Percentiles rank a stretch among this genome's conserved stretches.
phyloP scores from a whole-genome alignment of 495 filamentous ascomycete species.

The Hypoxylon rickii region DNA sequence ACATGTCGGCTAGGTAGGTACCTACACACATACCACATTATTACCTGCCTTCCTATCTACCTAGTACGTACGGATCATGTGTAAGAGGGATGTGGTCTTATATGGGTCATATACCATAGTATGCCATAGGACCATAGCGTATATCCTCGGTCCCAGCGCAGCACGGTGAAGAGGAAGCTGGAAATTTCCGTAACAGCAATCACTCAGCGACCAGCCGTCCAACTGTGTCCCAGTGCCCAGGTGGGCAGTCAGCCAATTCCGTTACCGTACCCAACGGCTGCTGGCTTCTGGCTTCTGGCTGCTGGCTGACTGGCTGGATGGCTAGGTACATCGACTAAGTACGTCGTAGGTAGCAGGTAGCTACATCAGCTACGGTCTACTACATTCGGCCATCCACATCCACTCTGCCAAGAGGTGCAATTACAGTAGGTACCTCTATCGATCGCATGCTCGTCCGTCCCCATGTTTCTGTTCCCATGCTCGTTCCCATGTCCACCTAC shows the following conservation, averaged over 20 bases:
- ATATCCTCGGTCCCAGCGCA: constrained; percentile 9
- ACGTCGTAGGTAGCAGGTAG: too few relatives aligned
- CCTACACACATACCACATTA: too few relatives aligned
- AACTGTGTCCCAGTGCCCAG: background rate
- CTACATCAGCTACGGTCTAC: constrained; percentile 22
- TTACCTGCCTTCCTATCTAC: too few relatives aligned
- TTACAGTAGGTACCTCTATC: constrained; percentile 26
- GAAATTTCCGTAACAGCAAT: constrained; percentile 24
- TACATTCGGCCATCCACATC: constrained; percentile 26
- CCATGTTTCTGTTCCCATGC: constrained; percentile 9
- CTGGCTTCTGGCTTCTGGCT: background rate
- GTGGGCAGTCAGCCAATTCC: constrained; percentile 20
- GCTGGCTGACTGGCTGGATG: background rate
- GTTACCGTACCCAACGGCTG: constrained; percentile 28
- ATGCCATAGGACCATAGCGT: too few relatives aligned
- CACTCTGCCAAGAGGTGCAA: constrained; percentile 29
- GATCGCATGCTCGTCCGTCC: constrained; percentile 28
- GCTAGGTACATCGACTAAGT: background rate
- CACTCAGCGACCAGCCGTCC: constrained; percentile 7
- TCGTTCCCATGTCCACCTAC: background rate
- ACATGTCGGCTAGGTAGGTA: background rate
- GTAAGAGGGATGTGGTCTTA: background rate
- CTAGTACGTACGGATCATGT: background rate
- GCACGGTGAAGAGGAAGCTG: constrained; percentile 25
- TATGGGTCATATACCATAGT: constrained; percentile 7